Percentiles rank a stretch among this genome's conserved stretches.
These are phyloP conservation scores for Basidiobolus meristosporus DNA, from an alignment of 371 early-diverging fungal genomes.

Conservation along the genomic window DNA sequence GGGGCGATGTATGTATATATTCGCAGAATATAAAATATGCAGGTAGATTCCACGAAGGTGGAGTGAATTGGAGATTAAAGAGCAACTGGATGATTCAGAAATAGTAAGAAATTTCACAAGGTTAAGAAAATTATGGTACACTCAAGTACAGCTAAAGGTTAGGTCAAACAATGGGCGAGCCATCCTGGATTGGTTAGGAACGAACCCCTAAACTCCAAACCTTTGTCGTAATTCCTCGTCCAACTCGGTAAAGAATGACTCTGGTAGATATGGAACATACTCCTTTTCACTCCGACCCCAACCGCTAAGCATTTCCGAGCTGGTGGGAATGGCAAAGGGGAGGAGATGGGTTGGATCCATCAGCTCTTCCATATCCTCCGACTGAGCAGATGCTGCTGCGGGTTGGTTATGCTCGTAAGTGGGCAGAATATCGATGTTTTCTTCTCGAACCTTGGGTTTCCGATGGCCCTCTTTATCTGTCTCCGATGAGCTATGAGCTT, in stretches of 20 bases:
- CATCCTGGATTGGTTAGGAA: too few species aligned
- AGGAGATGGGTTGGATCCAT: constrained; percentile 24
- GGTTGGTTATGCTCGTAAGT: constrained; percentile 5
- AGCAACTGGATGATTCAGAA: too few species aligned
- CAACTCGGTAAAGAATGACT: constrained; percentile 23
- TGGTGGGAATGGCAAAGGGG: constrained; percentile 25
- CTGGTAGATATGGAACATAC: constrained; percentile 19
- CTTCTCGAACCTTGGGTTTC: background rate
- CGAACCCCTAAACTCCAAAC: too few species aligned
- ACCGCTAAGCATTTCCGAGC: constrained; percentile 10
- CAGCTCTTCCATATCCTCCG: constrained; percentile 20
- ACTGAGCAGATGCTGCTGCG: too few species aligned
- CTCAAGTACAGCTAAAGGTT: too few species aligned
- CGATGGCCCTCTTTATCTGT: constrained; percentile 11
- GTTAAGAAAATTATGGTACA: too few species aligned
- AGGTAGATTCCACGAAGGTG: too few species aligned
- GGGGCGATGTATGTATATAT: too few species aligned
- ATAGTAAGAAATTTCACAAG: too few species aligned
- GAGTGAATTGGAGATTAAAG: too few species aligned
- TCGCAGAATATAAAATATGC: too few species aligned
- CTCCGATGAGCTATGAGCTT: constrained; percentile 15
- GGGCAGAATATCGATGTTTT: background rate
- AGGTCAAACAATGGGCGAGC: too few species aligned
- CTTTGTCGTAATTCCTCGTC: constrained; percentile 7
- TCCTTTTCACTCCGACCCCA: constrained; percentile 8